These are phyloP conservation scores for Colletotrichum sp. DNA, from an alignment of 2,329 filamentous ascomycete genomes.

Conservation along the genomic window DNA sequence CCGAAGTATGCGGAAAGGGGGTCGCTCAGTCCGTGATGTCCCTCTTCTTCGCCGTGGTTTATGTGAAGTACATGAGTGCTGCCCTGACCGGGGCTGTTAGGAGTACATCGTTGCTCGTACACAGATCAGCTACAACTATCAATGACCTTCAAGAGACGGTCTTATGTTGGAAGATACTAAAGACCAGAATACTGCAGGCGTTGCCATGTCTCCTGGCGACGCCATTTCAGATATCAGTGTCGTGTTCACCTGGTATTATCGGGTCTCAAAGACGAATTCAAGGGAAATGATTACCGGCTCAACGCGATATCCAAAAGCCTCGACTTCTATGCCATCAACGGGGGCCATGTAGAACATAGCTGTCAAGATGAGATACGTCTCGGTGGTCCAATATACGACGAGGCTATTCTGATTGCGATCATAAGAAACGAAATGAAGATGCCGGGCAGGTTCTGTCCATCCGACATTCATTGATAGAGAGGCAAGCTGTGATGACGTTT, in stretches of 20 bases:
- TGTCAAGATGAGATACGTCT: neutral
- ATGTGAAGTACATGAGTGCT: neutral
- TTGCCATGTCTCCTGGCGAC: neutral
- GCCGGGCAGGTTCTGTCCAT: neutral
- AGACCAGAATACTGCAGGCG: neutral
- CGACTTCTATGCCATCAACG: neutral
- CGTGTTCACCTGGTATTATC: neutral
- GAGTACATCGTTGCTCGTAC: neutral
- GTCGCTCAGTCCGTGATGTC: neutral
- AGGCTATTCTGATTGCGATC: neutral
- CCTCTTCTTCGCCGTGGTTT: neutral
- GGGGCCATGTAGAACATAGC: neutral
- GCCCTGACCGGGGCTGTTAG: neutral
- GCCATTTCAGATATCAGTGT: neutral
- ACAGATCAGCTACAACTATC: neutral
- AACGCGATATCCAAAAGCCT: neutral
- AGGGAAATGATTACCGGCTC: neutral
- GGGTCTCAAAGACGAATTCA: accelerated
- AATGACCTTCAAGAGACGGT: neutral
- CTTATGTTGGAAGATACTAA: neutral
- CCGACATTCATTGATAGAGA: neutral
- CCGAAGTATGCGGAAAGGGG: neutral
- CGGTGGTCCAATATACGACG: neutral
- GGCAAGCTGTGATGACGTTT: neutral
- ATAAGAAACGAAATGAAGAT: neutral